These are phyloP conservation scores for Pseudocercospora pini-densiflorae DNA, from an alignment of 2,329 filamentous ascomycete species.

Conservation along the genomic window DNA sequence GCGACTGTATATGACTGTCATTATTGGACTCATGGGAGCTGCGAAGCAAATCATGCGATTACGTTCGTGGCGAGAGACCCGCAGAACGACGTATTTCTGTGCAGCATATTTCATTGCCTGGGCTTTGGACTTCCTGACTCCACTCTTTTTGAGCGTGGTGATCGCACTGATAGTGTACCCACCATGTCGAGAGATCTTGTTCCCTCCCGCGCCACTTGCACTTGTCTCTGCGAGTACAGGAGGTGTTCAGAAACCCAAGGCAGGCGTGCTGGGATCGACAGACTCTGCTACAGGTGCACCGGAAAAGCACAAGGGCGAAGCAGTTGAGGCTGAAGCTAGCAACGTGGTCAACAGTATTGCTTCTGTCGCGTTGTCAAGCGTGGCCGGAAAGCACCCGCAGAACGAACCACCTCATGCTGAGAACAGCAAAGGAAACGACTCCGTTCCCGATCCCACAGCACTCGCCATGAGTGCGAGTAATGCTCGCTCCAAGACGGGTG, in stretches of 20 bases:
- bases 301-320: slow-evolving; percentile 81
- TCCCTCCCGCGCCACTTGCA: slow-evolving; percentile 77
- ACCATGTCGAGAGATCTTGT: slow-evolving; percentile 64
- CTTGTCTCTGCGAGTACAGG: slow-evolving; percentile 72
- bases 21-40: slow-evolving; percentile 67
- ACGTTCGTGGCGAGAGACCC: slow-evolving; percentile 76
- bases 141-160: slow-evolving; percentile 61
- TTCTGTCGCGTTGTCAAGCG: slow-evolving; percentile 73
- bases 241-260: slow-evolving; percentile 75
- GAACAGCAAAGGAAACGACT: slow-evolving; percentile 47
- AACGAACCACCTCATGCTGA: slow-evolving; percentile 61
- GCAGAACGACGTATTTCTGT: slow-evolving; percentile 70
- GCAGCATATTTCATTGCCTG: slow-evolving; percentile 68
- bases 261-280: slow-evolving; percentile 75
- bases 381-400: slow-evolving; percentile 76
- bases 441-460: slow-evolving; percentile 65
- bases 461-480: slow-evolving; percentile 59
- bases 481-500: slow-evolving; percentile 58
- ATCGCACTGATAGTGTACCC: slow-evolving; percentile 71
- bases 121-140: slow-evolving; percentile 72
- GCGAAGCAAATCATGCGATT: slow-evolving; percentile 77
- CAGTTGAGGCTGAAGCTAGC: slow-evolving; percentile 79
- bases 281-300: slow-evolving; percentile 81
- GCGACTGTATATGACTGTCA: slow-evolving; percentile 78
- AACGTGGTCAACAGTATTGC: slow-evolving; percentile 79